A percentile compares a stretch with the other conserved stretches of the same genome.
These are phyloP conservation scores for Tetrahymena malaccensis DNA, from an alignment of 73 alveolate species.

Conservation along the genomic window DNA sequence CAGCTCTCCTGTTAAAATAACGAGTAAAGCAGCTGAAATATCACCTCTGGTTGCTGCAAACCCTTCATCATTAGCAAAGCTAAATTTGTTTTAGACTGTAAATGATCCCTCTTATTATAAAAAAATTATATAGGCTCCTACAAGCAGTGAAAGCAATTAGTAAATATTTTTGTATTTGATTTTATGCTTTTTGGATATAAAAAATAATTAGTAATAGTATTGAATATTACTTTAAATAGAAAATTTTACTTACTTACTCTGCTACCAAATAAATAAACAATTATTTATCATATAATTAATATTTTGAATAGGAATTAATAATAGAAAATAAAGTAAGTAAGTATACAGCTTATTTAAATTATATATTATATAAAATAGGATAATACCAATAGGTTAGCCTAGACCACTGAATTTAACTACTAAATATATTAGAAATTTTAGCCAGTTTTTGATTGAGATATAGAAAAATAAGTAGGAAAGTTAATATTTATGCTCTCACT, in stretches of 20 bases:
- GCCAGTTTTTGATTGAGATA: not conserved
- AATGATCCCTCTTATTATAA: not conserved
- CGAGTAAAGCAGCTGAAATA: not conserved
- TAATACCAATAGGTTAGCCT: not conserved
- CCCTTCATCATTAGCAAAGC: not conserved
- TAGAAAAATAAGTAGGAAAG: not conserved
- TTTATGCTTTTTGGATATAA: not conserved
- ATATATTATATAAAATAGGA: not conserved
- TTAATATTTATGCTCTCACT: not conserved
- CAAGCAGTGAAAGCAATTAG: not conserved
- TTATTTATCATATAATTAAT: too few relatives aligned
- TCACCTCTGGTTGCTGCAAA: not conserved
- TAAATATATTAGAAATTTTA: not conserved
- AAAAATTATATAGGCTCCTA: not conserved
- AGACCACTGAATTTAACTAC: not conserved
- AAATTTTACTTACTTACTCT: not conserved
- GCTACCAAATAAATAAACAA: not conserved
- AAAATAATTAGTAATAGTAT: not conserved
- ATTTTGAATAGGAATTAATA: not conserved
- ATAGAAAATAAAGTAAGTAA: not conserved
- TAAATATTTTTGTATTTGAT: not conserved
- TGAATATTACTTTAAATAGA: not conserved
- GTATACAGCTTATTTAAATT: not conserved
- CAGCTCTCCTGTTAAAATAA: not conserved
- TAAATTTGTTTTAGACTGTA: not conserved